Evolutionary conservation across 495 filamentous ascomycete species (phyloP).

Genomic region (Talaromyces thailandensis): DNA sequence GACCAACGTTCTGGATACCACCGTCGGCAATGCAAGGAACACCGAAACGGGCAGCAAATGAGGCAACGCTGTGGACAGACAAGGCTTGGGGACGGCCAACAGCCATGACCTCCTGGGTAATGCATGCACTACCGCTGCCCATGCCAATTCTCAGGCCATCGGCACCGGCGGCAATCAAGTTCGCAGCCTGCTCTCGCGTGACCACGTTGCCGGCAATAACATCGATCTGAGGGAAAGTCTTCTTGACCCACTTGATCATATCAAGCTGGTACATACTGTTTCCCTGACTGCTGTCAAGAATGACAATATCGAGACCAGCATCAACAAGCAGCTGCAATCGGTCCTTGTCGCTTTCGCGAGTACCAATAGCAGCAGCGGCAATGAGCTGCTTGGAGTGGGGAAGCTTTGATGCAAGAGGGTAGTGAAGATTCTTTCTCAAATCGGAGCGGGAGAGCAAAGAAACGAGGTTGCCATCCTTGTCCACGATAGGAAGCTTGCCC

Average conservation of each 20-base stretch:
- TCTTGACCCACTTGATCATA: constrained; percentile 94
- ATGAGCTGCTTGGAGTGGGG: constrained; percentile 97
- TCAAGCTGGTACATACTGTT: constrained; percentile 95
- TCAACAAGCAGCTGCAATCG: constrained; percentile 84
- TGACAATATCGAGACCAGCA: constrained; percentile 89
- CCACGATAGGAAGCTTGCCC: constrained; percentile 96
- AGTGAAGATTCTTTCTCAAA: constrained; percentile 97
- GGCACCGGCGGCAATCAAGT: constrained; percentile 85
- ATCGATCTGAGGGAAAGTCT: constrained; percentile 73
- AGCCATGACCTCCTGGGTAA: constrained; percentile 99
- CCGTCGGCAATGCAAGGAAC: constrained; percentile 98
- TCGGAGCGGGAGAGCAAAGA: constrained; percentile 95
- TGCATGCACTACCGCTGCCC: constrained; percentile 96
- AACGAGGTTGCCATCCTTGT: constrained; percentile 75
- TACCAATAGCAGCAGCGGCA: constrained; percentile 90
- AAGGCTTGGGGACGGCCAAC: constrained; percentile 92
- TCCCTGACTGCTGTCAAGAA: constrained; percentile 92
- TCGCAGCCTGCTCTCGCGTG: constrained; percentile 86
- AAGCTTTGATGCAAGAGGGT: constrained; percentile 92
- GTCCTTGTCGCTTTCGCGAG: constrained; percentile 80
- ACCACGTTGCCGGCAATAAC: constrained; percentile 98
- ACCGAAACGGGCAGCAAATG: constrained; percentile 86
- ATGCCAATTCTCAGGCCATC: constrained; percentile 98
- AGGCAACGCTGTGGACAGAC: constrained; percentile 77
- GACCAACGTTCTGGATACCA: constrained; percentile 95